phyloP scores from a whole-genome alignment of 78 protist genomes.

The Speleostelium caveatum region DNA sequence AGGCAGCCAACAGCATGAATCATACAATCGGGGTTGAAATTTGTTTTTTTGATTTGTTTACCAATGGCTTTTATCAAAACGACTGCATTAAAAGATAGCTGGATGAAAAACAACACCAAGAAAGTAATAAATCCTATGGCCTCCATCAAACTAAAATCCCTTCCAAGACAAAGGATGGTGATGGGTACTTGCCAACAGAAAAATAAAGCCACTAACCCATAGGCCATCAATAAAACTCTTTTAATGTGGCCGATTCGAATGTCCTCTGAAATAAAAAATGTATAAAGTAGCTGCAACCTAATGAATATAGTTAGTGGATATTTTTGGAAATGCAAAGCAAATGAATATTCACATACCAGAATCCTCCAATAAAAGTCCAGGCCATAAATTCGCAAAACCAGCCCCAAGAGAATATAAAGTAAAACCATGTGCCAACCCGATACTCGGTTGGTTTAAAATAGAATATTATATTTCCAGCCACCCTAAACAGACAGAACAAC shows the following conservation, averaged over 20 bases:
- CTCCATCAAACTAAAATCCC: not conserved
- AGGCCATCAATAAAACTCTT: not conserved
- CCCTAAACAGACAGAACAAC: not conserved
- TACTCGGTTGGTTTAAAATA: not conserved
- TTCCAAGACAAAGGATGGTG: not conserved
- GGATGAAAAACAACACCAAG: not conserved
- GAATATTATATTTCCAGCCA: not conserved
- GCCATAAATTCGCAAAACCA: not conserved
- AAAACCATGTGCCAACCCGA: not conserved
- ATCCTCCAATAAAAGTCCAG: not conserved
- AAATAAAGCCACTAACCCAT: not conserved
- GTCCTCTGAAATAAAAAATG: slow-evolving; percentile 28
- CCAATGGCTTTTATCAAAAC: not conserved
- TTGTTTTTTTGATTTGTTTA: not conserved
- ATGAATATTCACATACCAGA: no score
- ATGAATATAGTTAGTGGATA: no score
- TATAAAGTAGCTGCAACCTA: slow-evolving; percentile 20
- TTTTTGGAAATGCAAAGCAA: no score
- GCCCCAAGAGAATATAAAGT: not conserved
- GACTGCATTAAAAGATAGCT: not conserved
- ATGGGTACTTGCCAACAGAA: not conserved
- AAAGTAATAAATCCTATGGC: slow-evolving; percentile 9
- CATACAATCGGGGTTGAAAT: slow-evolving; percentile 14
- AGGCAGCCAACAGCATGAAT: not conserved
- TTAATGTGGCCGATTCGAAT: not conserved